Base-by-base conservation (phyloP, 768 basidiomycete species). In the Lentinula guzmanii region DNA sequence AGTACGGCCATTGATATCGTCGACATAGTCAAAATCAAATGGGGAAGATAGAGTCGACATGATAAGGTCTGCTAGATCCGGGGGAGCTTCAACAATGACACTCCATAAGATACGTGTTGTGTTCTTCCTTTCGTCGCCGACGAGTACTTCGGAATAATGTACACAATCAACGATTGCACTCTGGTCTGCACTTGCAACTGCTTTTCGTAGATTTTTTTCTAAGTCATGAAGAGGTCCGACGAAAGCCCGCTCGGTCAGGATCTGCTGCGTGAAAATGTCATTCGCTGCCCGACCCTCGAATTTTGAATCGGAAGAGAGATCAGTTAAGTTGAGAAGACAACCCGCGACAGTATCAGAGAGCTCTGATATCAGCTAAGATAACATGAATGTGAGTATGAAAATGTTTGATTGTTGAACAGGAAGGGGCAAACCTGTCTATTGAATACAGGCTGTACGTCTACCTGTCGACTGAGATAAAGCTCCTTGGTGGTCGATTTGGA, bases 381-480 rank as follows among this genome's bases (percentile, higher is more conserved):
- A 51, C n/a, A 42, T 35, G 61, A 13, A 16, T 62, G 58, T 64
- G 53, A 60, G 60, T 39, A 62, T 54, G 42, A 54, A 39, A 39
- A 28, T 60, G 34, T 31, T 48, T 46, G 33, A 52, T 55, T 50
- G 18, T 24, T 13, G 53, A 54, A 37, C 43, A 52, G 56, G 56
- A 59, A 31, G 54, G 37, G n/a, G 70, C 82, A 58, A 60, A 90
- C 92, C 79, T 95, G 93, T 75, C 95, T 80, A 70, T 98, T 95
- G 76, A 98, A 98, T 46, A 95, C 94, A 0, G 95, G 97, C 68
- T 98, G 97, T n/a, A 98, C 91, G 66, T 99, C 97, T 2, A 99
- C 95, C 71, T 98, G 97, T 34, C 97, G 86, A 51, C 92, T 85
- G 18, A 99, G 85, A 74, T 98, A 98, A 4, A 98, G 81, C 69